Evolutionary conservation across 306 rosid species (phyloP).

Genomic region (Cercis canadensis): DNA sequence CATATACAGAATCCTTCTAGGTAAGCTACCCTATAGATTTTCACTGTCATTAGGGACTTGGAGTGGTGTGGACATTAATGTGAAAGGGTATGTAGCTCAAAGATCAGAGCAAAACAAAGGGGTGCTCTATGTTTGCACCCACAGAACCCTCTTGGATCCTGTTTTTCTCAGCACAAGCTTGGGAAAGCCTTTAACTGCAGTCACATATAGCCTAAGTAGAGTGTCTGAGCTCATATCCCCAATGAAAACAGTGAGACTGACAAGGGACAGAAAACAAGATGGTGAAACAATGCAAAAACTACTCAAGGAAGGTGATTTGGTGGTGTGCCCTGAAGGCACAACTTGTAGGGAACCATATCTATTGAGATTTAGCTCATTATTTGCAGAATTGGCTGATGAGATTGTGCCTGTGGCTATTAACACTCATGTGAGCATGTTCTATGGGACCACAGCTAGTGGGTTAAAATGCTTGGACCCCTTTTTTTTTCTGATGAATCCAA

Average conservation of each 20-base stretch:
- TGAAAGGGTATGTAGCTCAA: conserved; percentile 39
- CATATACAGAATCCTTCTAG: conserved; percentile 67
- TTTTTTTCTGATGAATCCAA: conserved; percentile 90
- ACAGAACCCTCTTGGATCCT: conserved; percentile 81
- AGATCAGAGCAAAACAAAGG: conserved; percentile 47
- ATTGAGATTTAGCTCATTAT: conserved; percentile 82
- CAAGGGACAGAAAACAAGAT: conserved; percentile 74
- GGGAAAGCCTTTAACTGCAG: conserved; percentile 67
- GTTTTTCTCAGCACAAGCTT: conserved; percentile 61
- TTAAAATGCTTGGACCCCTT: conserved; percentile 83
- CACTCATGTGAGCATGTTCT: conserved; percentile 75
- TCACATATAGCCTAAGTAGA: conserved; percentile 78
- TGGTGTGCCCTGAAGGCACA: conserved; percentile 98
- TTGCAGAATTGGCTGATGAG: conserved; percentile 86
- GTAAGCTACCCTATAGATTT: conserved; percentile 65
- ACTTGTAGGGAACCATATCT: conserved; percentile 94
- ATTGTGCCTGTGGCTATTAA: conserved; percentile 87
- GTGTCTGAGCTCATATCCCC: conserved; percentile 69
- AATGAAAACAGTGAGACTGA: conserved; percentile 63
- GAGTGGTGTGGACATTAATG: conserved; percentile 53
- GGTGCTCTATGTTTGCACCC: conserved; percentile 76
- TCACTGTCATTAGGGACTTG: conserved; percentile 43
- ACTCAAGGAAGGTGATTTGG: conserved; percentile 74
- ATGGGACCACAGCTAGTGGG: conserved; percentile 96
- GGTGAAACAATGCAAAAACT: conserved; percentile 69